Percentiles rank a stretch among this genome's conserved stretches.
Evolutionary conservation across 306 rosid genomes (phyloP).

Genomic region (Astragalus glycyphyllos): DNA sequence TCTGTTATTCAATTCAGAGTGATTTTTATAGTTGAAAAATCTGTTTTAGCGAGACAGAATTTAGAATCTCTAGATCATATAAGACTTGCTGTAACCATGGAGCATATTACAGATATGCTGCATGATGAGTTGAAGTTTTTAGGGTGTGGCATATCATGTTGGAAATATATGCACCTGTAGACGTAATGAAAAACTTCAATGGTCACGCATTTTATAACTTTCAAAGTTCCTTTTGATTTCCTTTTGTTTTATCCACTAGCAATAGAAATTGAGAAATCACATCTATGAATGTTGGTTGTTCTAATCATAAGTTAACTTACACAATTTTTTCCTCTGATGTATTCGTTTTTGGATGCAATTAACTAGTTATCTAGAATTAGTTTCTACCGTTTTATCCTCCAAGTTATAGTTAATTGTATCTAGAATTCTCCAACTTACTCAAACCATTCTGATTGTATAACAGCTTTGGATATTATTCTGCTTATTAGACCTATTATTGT

Average conservation of each 20-base stretch:
- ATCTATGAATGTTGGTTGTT: constrained; percentile 15
- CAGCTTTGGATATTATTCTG: not conserved
- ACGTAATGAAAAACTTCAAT: not conserved
- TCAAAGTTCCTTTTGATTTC: not conserved
- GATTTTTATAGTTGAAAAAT: constrained; percentile 25
- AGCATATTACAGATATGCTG: constrained; percentile 11
- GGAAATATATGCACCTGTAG: not conserved
- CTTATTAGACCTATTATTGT: constrained; percentile 22
- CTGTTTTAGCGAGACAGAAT: constrained; percentile 13
- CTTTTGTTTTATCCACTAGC: constrained; percentile 18
- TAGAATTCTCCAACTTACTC: too few species aligned
- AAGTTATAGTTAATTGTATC: not conserved
- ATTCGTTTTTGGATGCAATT: constrained; percentile 1
- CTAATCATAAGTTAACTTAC: constrained; percentile 20
- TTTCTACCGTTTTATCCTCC: not conserved
- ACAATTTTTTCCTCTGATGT: not conserved
- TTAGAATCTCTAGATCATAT: constrained; percentile 6
- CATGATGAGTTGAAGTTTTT: constrained; percentile 7
- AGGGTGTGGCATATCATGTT: not conserved
- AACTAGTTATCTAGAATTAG: constrained; percentile 1
- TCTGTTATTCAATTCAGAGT: not conserved
- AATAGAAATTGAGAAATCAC: not conserved
- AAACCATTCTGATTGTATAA: not conserved
- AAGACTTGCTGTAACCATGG: not conserved
- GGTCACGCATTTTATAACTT: not conserved